phyloP scores from a whole-genome alignment of 2,329 filamentous ascomycete genomes.

The Scedosporium apiospermum region DNA sequence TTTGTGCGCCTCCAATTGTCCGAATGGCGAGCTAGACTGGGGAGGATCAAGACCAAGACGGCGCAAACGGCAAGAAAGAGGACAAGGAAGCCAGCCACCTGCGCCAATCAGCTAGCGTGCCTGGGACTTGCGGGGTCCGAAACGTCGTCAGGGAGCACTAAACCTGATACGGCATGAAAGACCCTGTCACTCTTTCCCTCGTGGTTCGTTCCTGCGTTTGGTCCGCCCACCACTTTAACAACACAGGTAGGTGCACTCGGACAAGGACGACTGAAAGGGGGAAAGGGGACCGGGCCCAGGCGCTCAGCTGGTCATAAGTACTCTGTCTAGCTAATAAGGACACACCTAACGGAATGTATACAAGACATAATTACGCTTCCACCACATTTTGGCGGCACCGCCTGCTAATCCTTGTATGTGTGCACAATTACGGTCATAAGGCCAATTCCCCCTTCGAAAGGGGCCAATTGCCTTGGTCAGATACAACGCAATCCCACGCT shows the following conservation, averaged over 20 bases:
- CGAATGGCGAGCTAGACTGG: not conserved
- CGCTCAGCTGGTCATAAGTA: not conserved
- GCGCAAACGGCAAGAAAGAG: not conserved
- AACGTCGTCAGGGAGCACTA: slow-evolving; percentile 1
- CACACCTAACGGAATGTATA: not conserved
- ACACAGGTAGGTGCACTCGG: not conserved
- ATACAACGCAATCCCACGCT: too few relatives aligned
- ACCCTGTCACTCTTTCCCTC: not conserved
- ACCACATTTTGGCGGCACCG: too few relatives aligned
- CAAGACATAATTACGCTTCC: not conserved
- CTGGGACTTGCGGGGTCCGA: not conserved
- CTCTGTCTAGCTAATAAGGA: not conserved
- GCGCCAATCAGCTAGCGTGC: slow-evolving; percentile 1
- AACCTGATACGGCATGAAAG: not conserved
- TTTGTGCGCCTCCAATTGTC: too few relatives aligned
- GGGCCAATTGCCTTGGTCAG: too few relatives aligned
- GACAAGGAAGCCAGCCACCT: not conserved
- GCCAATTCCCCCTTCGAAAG: too few relatives aligned
- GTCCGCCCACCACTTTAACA: not conserved
- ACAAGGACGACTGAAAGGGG: not conserved
- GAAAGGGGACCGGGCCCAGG: not conserved
- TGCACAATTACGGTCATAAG: too few relatives aligned
- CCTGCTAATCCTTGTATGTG: too few relatives aligned
- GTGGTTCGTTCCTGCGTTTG: not conserved
- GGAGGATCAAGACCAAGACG: not conserved